Base-by-base conservation (phyloP, 2,329 filamentous ascomycete species). In the Grosmannia serpens region DNA sequence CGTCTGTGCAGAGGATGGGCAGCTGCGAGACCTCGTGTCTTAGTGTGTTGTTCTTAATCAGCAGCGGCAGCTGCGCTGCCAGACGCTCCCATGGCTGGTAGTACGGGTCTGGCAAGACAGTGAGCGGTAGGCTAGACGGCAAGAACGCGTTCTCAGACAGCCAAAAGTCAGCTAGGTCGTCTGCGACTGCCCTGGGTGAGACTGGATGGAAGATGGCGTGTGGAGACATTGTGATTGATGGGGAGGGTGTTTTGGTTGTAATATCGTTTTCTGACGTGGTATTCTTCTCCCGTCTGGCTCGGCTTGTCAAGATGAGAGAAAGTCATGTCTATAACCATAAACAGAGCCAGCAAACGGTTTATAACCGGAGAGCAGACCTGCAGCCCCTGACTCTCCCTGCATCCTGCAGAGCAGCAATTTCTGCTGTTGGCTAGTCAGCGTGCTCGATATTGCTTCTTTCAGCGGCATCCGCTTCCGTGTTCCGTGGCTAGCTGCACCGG, bases 31-130 rank as follows among this genome's bases (percentile, higher is more conserved):
- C 79, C 5, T 81, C 76, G 0, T 76, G 70, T 47, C 87, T 81
- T 38, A 95, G 74, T 44, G 82, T 77, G 63, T 80, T 81, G 59
- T 79, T 80, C 27, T 87, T 73, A 31, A 95, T 77, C 9, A 91
- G 73, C 0, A 75, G 71, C 35, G 91, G 85, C 5, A 96, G 74
- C 57, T 87, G 83, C 22, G 79, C 75, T 2, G 85, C 78, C 2
- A 94, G 71, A 0, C 78, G 71, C 69, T 96, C 91, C 91, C 91
- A 96, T 33, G 85, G 83, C 49, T 81, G 74, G 66, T 95, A 96
- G 72, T 92, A 94, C 0, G 80, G 66, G 64, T 89, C 80, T 0
- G 85, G 77, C 4, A 96, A 76, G 22, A 72, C 65, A 24, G 80
- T 75, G 1, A 91, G 74, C 0, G 90, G 91, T n/a, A 79, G 74